Evolutionary conservation across 192 early-diverging fungal genomes (phyloP).

Genomic region (Coemansia sp.): DNA sequence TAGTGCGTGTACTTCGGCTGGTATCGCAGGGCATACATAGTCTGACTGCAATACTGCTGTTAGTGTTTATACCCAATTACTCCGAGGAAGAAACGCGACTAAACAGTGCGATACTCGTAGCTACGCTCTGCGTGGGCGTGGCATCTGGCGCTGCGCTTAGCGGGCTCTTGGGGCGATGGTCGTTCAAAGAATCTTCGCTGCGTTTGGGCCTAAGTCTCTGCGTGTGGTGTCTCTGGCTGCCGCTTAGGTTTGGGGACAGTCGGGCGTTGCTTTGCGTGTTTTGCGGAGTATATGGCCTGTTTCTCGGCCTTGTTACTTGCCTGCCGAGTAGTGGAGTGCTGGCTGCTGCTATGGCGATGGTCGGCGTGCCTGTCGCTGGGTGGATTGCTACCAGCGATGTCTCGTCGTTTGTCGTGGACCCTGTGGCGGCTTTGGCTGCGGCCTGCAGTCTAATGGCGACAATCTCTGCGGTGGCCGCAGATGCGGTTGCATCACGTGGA

Average conservation of each 20-base stretch:
- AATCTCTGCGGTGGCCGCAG: conserved; percentile 1
- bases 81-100: neutral
- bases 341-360: neutral
- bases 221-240: conserved; percentile 40
- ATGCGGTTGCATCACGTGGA: neutral
- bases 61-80: conserved; percentile 19
- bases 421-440: conserved; percentile 11
- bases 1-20: neutral
- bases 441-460: conserved; percentile 9
- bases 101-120: conserved; percentile 11
- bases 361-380: conserved; percentile 1
- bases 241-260: conserved; percentile 3
- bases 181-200: neutral
- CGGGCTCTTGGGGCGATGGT: neutral
- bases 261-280: conserved; percentile 19
- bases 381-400: neutral
- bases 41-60: conserved; percentile 5
- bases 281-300: conserved; percentile 16
- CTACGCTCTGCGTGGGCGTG: conserved; percentile 7
- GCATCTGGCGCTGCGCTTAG: neutral
- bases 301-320: conserved; percentile 5
- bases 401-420: neutral
- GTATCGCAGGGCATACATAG: neutral
- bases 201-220: conserved; percentile 1
- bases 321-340: neutral